Evolutionary conservation across 2,329 filamentous ascomycete species (phyloP).

Genomic region (Teratosphaeria pseudoeucalypti): DNA sequence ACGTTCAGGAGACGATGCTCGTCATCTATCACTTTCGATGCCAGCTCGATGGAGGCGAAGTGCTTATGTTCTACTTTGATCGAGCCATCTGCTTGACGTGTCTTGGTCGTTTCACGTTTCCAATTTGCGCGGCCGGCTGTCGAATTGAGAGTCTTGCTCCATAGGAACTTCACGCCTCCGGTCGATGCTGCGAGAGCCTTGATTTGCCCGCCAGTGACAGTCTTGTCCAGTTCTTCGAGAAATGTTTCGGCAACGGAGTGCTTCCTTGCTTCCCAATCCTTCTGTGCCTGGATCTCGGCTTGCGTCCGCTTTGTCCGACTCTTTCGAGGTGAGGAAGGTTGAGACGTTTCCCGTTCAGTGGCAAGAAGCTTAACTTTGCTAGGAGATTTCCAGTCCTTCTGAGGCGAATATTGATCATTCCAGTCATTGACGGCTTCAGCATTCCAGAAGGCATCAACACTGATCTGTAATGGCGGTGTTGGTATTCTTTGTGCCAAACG

Average conservation of each 20-base stretch:
- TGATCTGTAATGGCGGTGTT: slow-evolving; percentile 43
- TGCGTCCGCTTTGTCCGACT: slow-evolving; percentile 22
- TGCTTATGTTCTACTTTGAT: slow-evolving; percentile 26
- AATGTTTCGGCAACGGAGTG: slow-evolving; percentile 54
- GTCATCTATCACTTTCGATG: slow-evolving; percentile 75
- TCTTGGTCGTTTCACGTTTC: slow-evolving; percentile 34
- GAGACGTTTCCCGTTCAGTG: slow-evolving; percentile 15
- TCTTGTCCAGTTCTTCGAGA: slow-evolving; percentile 56
- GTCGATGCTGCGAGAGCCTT: slow-evolving; percentile 48
- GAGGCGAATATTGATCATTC: slow-evolving; percentile 52
- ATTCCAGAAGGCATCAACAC: slow-evolving; percentile 50
- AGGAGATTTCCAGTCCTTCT: slow-evolving; percentile 34
- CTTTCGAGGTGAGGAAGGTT: slow-evolving; percentile 30
- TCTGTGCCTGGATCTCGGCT: slow-evolving; percentile 36
- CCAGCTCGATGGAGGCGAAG: slow-evolving; percentile 72
- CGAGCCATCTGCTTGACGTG: slow-evolving; percentile 14
- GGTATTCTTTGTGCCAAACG: slow-evolving; percentile 14
- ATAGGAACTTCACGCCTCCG: slow-evolving; percentile 61
- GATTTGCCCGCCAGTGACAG: slow-evolving; percentile 53
- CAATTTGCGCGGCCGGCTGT: slow-evolving; percentile 57
- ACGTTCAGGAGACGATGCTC: slow-evolving; percentile 74
- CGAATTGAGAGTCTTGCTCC: slow-evolving; percentile 69
- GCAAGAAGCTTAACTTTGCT: slow-evolving; percentile 20
- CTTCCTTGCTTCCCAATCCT: slow-evolving; percentile 53
- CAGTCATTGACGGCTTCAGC: slow-evolving; percentile 50